These are phyloP conservation scores for Rhodosporidiobolus odoratus DNA, from an alignment of 768 basidiomycete genomes.

Conservation along the genomic window DNA sequence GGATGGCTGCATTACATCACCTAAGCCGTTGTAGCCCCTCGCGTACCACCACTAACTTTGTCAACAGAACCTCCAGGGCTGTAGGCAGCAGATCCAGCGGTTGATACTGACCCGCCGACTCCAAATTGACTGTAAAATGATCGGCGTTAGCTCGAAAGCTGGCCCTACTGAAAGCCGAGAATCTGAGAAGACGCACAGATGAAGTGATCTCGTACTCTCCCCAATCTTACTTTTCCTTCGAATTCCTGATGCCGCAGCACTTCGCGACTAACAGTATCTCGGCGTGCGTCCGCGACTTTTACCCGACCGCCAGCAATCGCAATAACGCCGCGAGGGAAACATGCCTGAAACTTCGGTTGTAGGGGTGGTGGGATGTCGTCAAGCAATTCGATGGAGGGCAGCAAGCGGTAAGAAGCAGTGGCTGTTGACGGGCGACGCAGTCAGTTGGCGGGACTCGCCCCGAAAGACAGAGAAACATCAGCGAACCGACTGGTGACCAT, in stretches of 20 bases:
- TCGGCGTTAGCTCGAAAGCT: not conserved
- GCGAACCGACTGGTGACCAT: slow-evolving; percentile 82
- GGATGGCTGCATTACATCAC: too few species aligned
- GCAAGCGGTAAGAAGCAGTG: slow-evolving; percentile 88
- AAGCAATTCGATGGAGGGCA: slow-evolving; percentile 69
- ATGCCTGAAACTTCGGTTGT: slow-evolving; percentile 73
- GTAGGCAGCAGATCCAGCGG: slow-evolving; percentile 78
- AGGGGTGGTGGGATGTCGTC: slow-evolving; percentile 72
- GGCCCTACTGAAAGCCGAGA: not conserved
- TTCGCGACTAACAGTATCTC: slow-evolving; percentile 85
- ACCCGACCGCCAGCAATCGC: slow-evolving; percentile 48
- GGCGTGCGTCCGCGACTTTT: slow-evolving; percentile 57
- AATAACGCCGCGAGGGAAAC: slow-evolving; percentile 66
- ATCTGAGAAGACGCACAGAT: slow-evolving; percentile 60
- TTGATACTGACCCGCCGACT: slow-evolving; percentile 81
- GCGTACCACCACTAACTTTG: slow-evolving; percentile 51
- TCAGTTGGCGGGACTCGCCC: not conserved
- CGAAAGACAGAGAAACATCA: not conserved
- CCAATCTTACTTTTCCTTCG: slow-evolving; percentile 70
- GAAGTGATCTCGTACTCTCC: slow-evolving; percentile 83
- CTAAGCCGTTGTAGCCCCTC: not conserved
- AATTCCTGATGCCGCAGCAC: slow-evolving; percentile 90
- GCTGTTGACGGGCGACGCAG: slow-evolving; percentile 52
- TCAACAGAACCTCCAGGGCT: slow-evolving; percentile 71
- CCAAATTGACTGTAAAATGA: slow-evolving; percentile 65